phyloP scores from a whole-genome alignment of 345 rosid species.

The Hibiscus tridactylites region DNA sequence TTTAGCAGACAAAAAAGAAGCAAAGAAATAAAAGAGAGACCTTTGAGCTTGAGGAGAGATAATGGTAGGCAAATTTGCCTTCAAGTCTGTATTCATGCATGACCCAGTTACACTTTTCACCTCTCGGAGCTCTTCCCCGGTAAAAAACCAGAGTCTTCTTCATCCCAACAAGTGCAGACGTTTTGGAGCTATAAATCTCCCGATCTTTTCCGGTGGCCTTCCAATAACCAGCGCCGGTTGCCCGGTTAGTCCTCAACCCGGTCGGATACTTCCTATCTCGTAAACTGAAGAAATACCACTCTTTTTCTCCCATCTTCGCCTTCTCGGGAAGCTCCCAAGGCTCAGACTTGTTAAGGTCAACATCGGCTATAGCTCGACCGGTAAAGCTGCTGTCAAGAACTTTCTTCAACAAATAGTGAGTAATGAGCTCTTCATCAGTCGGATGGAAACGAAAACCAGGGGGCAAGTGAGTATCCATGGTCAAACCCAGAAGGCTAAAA shows the following conservation, averaged over 20 bases:
- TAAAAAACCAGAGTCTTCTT: slow-evolving; percentile 93
- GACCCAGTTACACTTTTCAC: slow-evolving; percentile 88
- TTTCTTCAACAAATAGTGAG: slow-evolving; percentile 70
- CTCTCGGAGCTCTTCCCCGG: slow-evolving; percentile 87
- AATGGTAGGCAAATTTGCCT: slow-evolving; percentile 83
- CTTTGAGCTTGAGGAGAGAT: slow-evolving; percentile 65
- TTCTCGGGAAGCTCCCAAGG: slow-evolving; percentile 96
- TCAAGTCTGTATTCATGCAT: slow-evolving; percentile 98
- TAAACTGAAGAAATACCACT: slow-evolving; percentile 86
- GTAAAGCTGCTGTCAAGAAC: slow-evolving; percentile 68
- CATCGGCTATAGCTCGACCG: slow-evolving; percentile 73
- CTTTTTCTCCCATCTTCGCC: slow-evolving; percentile 93
- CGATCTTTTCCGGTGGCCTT: slow-evolving; percentile 96
- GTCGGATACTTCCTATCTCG: slow-evolving; percentile 91
- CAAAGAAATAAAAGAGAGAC: slow-evolving; percentile 16
- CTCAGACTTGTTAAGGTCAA: slow-evolving; percentile 89
- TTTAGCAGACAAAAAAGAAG: neutral
- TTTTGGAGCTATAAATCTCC: slow-evolving; percentile 82
- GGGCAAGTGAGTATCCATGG: slow-evolving; percentile 60
- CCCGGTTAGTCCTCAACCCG: slow-evolving; percentile 82
- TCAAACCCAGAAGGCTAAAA: neutral
- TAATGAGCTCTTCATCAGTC: slow-evolving; percentile 91
- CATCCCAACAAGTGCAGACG: slow-evolving; percentile 78
- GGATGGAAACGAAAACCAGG: slow-evolving; percentile 96
- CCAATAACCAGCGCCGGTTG: slow-evolving; percentile 96